phyloP scores from a whole-genome alignment of 2,329 filamentous ascomycete species.

The Remersonia thermophila region DNA sequence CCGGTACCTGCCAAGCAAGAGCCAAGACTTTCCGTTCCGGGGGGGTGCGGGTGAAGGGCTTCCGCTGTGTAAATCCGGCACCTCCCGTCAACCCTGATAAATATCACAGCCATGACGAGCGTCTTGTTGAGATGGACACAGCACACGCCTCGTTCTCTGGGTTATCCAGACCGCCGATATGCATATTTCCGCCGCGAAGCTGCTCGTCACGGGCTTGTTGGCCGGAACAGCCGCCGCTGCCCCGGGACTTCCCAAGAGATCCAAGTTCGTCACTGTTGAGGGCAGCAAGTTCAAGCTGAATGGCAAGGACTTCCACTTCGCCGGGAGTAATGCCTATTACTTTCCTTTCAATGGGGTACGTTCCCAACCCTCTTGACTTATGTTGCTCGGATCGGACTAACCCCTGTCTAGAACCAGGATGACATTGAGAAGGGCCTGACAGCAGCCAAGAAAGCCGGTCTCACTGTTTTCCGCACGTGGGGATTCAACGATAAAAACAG shows the following conservation, averaged over 20 bases:
- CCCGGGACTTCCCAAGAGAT: conserved; percentile 6
- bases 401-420: conserved; percentile 31
- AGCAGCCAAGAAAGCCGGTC: conserved; percentile 34
- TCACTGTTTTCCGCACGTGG: conserved; percentile 44
- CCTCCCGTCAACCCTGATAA: no score
- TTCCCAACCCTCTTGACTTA: neutral
- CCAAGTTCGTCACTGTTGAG: conserved; percentile 35
- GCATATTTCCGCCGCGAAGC: conserved; percentile 7
- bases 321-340: conserved; percentile 45
- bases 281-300: conserved; percentile 40
- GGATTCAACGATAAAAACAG: conserved; percentile 45
- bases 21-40: neutral
- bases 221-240: conserved; percentile 9
- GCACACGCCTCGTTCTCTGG: no score
- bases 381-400: conserved; percentile 1
- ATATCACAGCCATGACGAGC: no score
- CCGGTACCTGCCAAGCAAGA: conserved; percentile 3
- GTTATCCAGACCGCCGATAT: conserved; percentile 5
- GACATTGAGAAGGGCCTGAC: conserved; percentile 34
- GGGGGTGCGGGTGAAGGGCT: neutral
- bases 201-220: conserved; percentile 9
- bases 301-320: conserved; percentile 43
- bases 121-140: no score
- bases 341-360: conserved; percentile 41
- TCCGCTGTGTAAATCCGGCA: neutral